Base-by-base conservation (phyloP, 2,329 filamentous ascomycete genomes). In the Fusarium nodosum region DNA sequence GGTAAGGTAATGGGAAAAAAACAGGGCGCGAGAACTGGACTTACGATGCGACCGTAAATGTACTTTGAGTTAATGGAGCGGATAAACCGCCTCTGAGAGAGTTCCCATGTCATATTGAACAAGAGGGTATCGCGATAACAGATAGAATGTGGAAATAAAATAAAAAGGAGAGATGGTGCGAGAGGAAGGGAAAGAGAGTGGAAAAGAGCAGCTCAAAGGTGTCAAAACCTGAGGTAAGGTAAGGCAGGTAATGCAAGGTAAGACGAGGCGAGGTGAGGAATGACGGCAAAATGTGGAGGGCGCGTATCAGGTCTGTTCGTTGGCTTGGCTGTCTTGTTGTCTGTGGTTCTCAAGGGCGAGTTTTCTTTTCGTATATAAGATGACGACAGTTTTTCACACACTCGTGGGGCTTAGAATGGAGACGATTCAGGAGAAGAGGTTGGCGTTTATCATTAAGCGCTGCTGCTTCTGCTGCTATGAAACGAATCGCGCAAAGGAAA, bases 31-130 rank as follows among this genome's bases (percentile, higher is more conserved):
- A 3, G 24, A 26, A 26, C 44, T n/a, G 18, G 33, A 71, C 68
- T 47, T 71, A 71, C 68, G 41, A 71, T 71, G 46, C 68, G 68
- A 54, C 68, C 68, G 24, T 71, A 71, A 48, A 71, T 71, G 68
- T 71, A 71, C 66, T 71, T 71, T 16, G 64, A 71, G 61, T 71
- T 71, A 50, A 71, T 69, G 15, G 68, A 51, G 68, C 68, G 68
- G 68, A 71, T 51, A 31, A 71, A 71, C 60, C 68, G 68, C 56
- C 68, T 48, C 60, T 71, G 68, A 47, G 10, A 71, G 39, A 71
- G 68, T 63, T 71, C 68, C 68, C 68, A 71, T 56, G 68, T 71
- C 68, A 71, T 71, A 16, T 56, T 58, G 31, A 45, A 26, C 13
- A 42, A 42, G 31, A 30, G 16, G 36, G 33, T 38, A 34, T 36